Base-by-base conservation (phyloP, 176 grass and related monocot genomes). In the Phyllostachys edulis region DNA sequence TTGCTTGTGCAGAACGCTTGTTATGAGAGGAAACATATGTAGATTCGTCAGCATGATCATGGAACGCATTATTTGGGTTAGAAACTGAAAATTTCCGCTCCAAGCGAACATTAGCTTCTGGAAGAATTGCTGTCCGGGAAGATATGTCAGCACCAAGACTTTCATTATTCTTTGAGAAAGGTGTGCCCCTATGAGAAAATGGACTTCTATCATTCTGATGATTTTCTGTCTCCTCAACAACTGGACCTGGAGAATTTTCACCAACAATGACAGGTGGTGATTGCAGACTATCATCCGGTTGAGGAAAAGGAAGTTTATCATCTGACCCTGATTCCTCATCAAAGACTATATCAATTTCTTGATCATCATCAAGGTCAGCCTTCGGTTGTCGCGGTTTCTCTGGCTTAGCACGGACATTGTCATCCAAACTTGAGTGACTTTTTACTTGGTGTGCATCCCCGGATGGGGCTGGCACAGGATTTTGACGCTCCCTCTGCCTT, bases 321-420 rank as follows among this genome's bases (percentile, higher is more conserved):
- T 98, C 96, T 87, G 96, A 95, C 21, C 88, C 96, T 44, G 89
- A 90, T 75, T 95, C 95, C 82, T 93, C 96, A 16, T 98, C 96
- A 77, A 98, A 95, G 71, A 95, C 86, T 44, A 98, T 95, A 80
- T 98, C 81, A 47, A 98, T 94, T 82, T 91, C 93, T 63, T 97
- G 95, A 82, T 95, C 96, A 66, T 98, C 96, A 71, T 93, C 86
- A 4, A 95, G 78, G 89, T 95, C 87, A 85, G 87, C 77, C 83
- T 92, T 98, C 8, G 84, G 82, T 40, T 95, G 89, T 39, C 29
- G 83, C 36, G 56, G 85, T 49, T 85, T 91, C 78, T 93, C 92
- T 1, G 50, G 23, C 68, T 95, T 93, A 79, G 47, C 73, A 87
- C 29, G 59, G 66, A 85, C 81, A 83, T 79, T 94, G 23, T 87